Evolutionary conservation across 106 monocot species (phyloP), one percentile per base, ranked within the genome.

Genomic region (Dendrobium nobile): DNA sequence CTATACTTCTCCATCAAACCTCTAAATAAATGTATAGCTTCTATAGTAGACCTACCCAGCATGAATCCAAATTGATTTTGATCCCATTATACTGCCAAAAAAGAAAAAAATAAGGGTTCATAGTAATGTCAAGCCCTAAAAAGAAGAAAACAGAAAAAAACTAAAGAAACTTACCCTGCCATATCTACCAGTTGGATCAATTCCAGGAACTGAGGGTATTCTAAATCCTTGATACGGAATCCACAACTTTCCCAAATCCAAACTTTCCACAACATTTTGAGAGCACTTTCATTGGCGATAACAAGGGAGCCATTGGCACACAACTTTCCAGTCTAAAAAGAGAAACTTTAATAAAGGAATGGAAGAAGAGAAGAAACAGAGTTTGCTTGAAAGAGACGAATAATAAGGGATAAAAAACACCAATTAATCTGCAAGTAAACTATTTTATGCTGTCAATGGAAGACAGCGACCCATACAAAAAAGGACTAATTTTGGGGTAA

Each of bases 111-210:
- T 0, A 7, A 65, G 6, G 24, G 26, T 65, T 65, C 13, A 8
- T 26, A 51, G 64, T 26, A 65, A 22, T 47, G 44, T 19, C 24
- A 31, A 31, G 72, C 76, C 9, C 79, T 9, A 33, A 44, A 9
- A 41, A 20, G 51, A 51, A n/a, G 43, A 77, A 27, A 72, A 24
- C 24, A 65, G 51, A 51, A 51, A 15, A 51, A 51, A 0, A 51
- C 51, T 51, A 65, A 65, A 9, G 64, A 65, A 26, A 27, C 24
- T 41, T 83, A 90, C 93, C 82, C 93, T 90, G 72, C 88, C 90
- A 75, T 87, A 93, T 90, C 93, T 90, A 51, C 93, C 90, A 40
- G 88, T 84, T 0, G 93, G 93, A 89, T 93, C 90, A 68, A 79
- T 77, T 93, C 93, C 4, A 90, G 87, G 75, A 90, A 87, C 47